Evolutionary conservation across 768 basidiomycete genomes (phyloP), one percentile per base, ranked within the genome.

Genomic region (Suillus lakei): DNA sequence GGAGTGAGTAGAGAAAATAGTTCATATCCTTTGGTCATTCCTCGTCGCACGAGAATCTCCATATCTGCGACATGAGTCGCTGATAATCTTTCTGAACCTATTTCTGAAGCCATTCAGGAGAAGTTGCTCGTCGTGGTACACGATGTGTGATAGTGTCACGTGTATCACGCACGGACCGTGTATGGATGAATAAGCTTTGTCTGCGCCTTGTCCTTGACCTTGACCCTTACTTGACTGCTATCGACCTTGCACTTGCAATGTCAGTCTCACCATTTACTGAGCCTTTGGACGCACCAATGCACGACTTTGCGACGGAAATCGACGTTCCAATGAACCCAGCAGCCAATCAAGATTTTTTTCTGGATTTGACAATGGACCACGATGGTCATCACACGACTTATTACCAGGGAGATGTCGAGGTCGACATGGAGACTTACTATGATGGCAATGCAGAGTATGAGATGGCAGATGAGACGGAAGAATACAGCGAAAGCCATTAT

Each of bases 1-100:
- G 91, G 90, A 1, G 83, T 80, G 48, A 92, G 67, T 32, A 91
- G 69, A 7, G 92, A 92, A 63, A 85, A 79, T 48, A 87, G 66
- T 70, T 91, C 88, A 72, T 91, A 93, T 34, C 91, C 91, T 70
- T 86, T 83, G 36, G 78, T 83, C 84, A 88, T 86, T 50, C 87
- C 82, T 63, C 87, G 83, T 53, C 90, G 86, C 50, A 91, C 85
- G 38, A 92, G 85, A 72, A 84, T 87, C 67, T 88, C 83, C n/a
- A 82, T 84, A 68, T 92, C 90, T 23, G 83, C 86, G 50, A 81
- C 76, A 68, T 83, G 84, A 3, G 79, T 79, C 18, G 36, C n/a
- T n/a, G 62, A 60, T 5, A 55, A n/a, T 12, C 41, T 34, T 44
- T 67, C 60, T 26, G 43, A 59, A 23, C 68, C 64, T 72, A 75